These are phyloP conservation scores for Penicillium vulpinum DNA, from an alignment of 2,329 filamentous ascomycete species.

Conservation along the genomic window DNA sequence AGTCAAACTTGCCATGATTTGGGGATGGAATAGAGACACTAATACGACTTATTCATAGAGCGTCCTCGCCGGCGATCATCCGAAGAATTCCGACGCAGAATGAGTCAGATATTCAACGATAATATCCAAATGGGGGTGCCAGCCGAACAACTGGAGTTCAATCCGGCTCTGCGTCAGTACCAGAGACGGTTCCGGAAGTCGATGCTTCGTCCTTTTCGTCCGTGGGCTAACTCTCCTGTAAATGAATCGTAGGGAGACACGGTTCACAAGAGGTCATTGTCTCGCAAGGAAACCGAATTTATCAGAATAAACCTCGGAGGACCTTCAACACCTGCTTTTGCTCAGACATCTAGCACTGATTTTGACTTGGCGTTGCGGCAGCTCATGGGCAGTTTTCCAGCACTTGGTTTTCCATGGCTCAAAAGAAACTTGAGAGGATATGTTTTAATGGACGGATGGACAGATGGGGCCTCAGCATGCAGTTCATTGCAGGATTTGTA, in stretches of 20 bases:
- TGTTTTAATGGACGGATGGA: neutral
- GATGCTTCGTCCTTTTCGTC: conserved; percentile 17
- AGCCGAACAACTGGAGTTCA: conserved; percentile 27
- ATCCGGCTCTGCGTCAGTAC: conserved; percentile 14
- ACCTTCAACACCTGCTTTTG: neutral
- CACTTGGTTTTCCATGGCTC: neutral
- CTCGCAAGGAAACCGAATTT: neutral
- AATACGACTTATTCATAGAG: conserved; percentile 11
- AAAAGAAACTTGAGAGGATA: neutral
- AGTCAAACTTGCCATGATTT: conserved; percentile 3
- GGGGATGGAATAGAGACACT: neutral
- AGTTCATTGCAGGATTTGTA: neutral
- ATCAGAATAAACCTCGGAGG: neutral
- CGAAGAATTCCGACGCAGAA: conserved; percentile 34
- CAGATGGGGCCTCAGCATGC: neutral
- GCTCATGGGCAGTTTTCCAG: neutral
- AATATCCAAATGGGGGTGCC: conserved; percentile 25
- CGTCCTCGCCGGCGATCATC: conserved; percentile 30
- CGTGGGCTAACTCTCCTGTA: neutral
- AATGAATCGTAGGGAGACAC: neutral
- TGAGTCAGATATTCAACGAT: conserved; percentile 37
- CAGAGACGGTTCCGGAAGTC: conserved; percentile 14
- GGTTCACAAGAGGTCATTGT: neutral
- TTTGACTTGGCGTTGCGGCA: neutral
- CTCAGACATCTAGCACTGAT: neutral